Evolutionary conservation across 1,284 basidiomycete species (phyloP).

Genomic region (Trametes hirsuta): DNA sequence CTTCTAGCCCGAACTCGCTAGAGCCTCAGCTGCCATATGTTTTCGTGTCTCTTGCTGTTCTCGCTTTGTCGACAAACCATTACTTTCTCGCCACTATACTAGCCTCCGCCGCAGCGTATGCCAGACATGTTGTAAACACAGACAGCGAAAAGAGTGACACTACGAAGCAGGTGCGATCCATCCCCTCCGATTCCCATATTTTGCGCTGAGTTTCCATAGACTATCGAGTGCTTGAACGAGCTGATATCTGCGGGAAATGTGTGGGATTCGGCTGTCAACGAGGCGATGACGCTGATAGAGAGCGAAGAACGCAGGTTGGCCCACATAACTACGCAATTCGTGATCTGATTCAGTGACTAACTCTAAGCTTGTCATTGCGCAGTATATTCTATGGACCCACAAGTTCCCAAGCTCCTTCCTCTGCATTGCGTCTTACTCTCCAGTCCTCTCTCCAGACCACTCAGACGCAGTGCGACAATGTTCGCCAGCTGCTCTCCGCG

Average conservation of each 20-base stretch:
- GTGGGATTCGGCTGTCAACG: constrained; percentile 74
- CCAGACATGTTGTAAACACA: constrained; percentile 41
- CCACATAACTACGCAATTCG: not conserved
- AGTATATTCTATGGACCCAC: constrained; percentile 43
- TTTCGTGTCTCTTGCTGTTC: constrained; percentile 37
- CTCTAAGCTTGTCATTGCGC: not conserved
- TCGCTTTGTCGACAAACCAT: constrained; percentile 53
- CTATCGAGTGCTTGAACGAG: constrained; percentile 63
- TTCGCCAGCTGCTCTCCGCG: constrained; percentile 75
- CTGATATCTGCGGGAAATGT: constrained; percentile 64
- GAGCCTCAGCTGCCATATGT: constrained; percentile 23
- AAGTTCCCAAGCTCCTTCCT: constrained; percentile 53
- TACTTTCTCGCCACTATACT: constrained; percentile 45
- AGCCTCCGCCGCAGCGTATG: constrained; percentile 46
- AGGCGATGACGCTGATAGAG: constrained; percentile 65
- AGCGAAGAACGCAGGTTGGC: constrained; percentile 66
- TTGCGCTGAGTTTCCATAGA: constrained; percentile 35
- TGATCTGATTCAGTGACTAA: not conserved
- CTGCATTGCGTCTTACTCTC: constrained; percentile 67
- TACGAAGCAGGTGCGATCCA: constrained; percentile 54
- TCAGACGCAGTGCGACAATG: constrained; percentile 76
- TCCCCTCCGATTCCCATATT: not conserved
- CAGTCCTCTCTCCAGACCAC: constrained; percentile 73
- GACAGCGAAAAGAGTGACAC: constrained; percentile 47
- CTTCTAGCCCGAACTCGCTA: not conserved